Base-by-base conservation (phyloP, 805 yeast genomes). In the Priceomyces fermenticarens region DNA sequence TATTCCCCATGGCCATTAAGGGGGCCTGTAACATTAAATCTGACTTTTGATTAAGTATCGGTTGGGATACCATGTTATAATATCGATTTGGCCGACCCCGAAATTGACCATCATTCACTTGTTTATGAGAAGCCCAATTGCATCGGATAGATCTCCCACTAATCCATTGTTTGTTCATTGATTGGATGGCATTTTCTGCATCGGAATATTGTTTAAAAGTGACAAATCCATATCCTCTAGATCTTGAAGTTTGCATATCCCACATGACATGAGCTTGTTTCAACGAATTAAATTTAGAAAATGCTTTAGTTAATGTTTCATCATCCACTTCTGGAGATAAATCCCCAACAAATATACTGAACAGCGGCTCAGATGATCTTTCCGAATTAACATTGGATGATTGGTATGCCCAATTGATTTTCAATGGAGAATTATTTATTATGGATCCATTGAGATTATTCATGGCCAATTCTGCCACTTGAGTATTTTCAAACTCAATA, bases 201-300 rank as follows among this genome's bases (percentile, higher is more conserved):
- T 87, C 91, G 13, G 68, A 63, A 46, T 73, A 77, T 17, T 74
- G 77, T 20, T 68, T 61, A 54, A 89, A 89, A 1, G 91, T 82
- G 10, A 88, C 93, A 62, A 89, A 88, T 2, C 97, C 96, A 57
- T 88, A 88, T 29, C 96, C 95, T 64, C 96, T 74, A 2, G 95
- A 87, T 57, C 96, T 74, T 32, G 95, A 93, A 17, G 93, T 84
- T 60, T 86, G 90, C 95, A 88, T 87, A 60, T 89, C 96, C 96
- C 97, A 88, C 96, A 88, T 89, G 26, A 88, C 96, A 52, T 88
- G 89, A 10, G 95, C 96, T 60, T 86, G 93, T 35, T 78, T 67
- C 53, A 85, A 67, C 1, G 88, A 75, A 12, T 71, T 68, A 59
- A 77, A 85, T 41, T 70, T 67, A 4, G 67, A 51, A 56, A 88